Base-by-base conservation (phyloP, 2,329 filamentous ascomycete genomes). In the Myriangium duriaei region DNA sequence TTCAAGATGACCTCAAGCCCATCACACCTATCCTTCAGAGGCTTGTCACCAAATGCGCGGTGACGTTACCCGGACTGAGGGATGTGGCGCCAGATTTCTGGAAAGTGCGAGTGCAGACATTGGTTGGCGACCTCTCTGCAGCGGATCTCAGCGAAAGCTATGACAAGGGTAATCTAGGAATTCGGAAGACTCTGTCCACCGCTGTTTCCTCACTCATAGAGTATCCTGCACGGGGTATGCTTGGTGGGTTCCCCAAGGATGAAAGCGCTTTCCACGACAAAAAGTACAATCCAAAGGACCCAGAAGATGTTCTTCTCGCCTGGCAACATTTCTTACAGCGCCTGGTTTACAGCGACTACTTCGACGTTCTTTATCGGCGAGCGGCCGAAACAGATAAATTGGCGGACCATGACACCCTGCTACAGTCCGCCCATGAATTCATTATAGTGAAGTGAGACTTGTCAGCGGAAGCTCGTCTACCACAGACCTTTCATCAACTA, bases 131-230 rank as follows among this genome's bases (percentile, higher is more conserved):
- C 49, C 62, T 88, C 38, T 76, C 69, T 6, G 69, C 76, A 19
- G 79, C 75, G 2, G 74, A 83, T 35, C 62, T 88, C 19, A 85
- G 79, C 1, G 82, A 88, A 56, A 85, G 79, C 53, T 88, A 86
- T 51, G 82, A 88, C 55, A 85, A 85, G 57, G 81, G 79, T 11
- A 68, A 74, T 0, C 60, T 88, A 47, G 82, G 82, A 1, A 76
- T 77, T 42, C 68, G 82, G 36, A 86, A 85, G 60, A 81, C 79
- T 13, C 59, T 88, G 34, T 74, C 81, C 0, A 84, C 82, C 5
- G 81, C 78, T 0, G 68, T 76, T 7, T 79, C 79, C 24, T 72
- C 74, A 5, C 57, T 87, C 40, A 65, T 83, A 38, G 82, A 86
- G 58, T 75, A 77, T 51, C 61, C 81, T 10, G 74, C 73, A 1